Conservation (phyloP, 2,329 filamentous ascomycete genomes). For the Fragosphaeria purpurea region DNA sequence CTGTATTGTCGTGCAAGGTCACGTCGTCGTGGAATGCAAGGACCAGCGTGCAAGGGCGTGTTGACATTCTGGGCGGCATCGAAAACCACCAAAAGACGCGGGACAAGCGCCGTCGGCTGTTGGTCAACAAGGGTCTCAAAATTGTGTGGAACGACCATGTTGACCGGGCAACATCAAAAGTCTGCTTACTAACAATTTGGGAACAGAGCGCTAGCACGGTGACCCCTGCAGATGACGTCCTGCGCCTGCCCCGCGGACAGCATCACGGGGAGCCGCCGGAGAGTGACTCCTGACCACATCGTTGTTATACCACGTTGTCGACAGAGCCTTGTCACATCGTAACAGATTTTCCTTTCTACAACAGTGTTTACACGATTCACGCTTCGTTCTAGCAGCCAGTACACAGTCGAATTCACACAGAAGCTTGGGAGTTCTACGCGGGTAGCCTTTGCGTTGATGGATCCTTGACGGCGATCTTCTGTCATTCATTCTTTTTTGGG, state of each 20-base stretch:
- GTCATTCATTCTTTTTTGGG: neutral
- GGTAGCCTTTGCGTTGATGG: neutral
- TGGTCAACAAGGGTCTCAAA: conserved; percentile 1
- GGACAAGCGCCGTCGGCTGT: neutral
- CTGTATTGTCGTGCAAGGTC: too few relatives aligned
- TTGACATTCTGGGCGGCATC: neutral
- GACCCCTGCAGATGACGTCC: conserved; percentile 1
- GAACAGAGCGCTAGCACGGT: too few relatives aligned
- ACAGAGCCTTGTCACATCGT: too few relatives aligned
- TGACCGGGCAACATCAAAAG: neutral
- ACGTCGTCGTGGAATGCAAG: too few relatives aligned
- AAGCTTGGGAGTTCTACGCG: too few relatives aligned
- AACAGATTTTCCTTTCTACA: too few relatives aligned
- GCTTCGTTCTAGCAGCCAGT: too few relatives aligned
- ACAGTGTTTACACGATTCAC: too few relatives aligned
- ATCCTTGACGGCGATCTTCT: neutral
- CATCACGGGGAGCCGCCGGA: neutral
- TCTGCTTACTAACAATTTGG: too few relatives aligned
- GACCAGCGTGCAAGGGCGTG: neutral
- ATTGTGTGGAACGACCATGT: neutral
- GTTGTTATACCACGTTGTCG: too few relatives aligned
- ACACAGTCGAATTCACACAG: too few relatives aligned
- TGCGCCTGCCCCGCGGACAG: neutral
- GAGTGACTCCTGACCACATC: neutral
- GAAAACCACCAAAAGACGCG: too few relatives aligned